Conservation (phyloP, 2,329 filamentous ascomycete genomes). For the Verticillium longisporum region DNA sequence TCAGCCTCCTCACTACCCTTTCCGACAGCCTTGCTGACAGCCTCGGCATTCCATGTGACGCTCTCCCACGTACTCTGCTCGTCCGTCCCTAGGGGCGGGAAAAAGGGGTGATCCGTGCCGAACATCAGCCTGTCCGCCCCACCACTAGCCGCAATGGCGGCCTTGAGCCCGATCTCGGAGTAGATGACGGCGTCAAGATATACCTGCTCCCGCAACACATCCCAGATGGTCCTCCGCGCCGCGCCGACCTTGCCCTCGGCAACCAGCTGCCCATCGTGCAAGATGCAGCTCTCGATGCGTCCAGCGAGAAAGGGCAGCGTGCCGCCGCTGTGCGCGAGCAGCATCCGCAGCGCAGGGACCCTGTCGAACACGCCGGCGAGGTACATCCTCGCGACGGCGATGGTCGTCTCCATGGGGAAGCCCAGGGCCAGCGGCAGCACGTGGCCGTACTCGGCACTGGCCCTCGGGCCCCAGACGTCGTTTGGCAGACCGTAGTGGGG, state of each 20-base stretch:
- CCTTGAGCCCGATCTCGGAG: constrained; percentile 64
- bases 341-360: constrained; percentile 60
- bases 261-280: constrained; percentile 72
- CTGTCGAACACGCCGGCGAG: constrained; percentile 80
- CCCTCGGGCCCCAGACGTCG: constrained; percentile 69
- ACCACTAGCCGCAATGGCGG: constrained; percentile 58
- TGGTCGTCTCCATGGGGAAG: constrained; percentile 89
- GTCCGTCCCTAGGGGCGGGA: constrained; percentile 62
- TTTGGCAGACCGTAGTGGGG: constrained; percentile 85
- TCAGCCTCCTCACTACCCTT: constrained; percentile 35
- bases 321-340: constrained; percentile 83
- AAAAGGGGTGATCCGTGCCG: constrained; percentile 79
- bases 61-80: constrained; percentile 64
- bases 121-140: constrained; percentile 69
- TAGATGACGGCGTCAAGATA: constrained; percentile 86
- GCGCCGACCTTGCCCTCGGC: constrained; percentile 49
- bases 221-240: constrained; percentile 44
- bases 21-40: constrained; percentile 46
- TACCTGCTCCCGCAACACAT: constrained; percentile 62
- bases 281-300: constrained; percentile 78
- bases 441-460: constrained; percentile 68
- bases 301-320: constrained; percentile 81
- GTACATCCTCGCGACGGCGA: constrained; percentile 81
- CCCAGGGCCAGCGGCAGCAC: constrained; percentile 80
- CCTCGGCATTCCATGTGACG: constrained; percentile 45